Percentiles rank a stretch among this genome's conserved stretches.
These are phyloP conservation scores for Mikania micrantha DNA, from an alignment of 129 eudicot species.

Conservation along the genomic window DNA sequence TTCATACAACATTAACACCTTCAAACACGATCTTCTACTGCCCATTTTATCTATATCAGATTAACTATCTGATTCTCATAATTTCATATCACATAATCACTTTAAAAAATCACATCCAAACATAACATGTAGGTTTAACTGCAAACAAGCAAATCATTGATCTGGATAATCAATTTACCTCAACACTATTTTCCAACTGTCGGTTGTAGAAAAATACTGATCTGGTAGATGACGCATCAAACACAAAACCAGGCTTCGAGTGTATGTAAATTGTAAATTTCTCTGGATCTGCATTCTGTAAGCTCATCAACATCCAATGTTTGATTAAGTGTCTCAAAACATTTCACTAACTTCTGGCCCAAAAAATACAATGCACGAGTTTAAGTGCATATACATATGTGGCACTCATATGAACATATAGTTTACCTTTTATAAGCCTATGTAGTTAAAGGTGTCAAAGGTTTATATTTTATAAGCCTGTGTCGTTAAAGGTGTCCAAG, in stretches of 20 bases:
- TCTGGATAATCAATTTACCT: slow-evolving; percentile 25
- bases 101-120: not conserved
- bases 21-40: not conserved
- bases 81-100: not conserved
- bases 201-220: slow-evolving; percentile 39
- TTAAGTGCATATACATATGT: not conserved
- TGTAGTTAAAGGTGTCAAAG: too few species aligned
- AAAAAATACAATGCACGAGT: not conserved
- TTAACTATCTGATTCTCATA: not conserved
- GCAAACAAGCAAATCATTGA: not conserved
- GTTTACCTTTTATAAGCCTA: not conserved
- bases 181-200: slow-evolving; percentile 31
- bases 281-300: slow-evolving; percentile 49
- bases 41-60: not conserved
- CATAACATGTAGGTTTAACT: not conserved
- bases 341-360: not conserved
- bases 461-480: too few species aligned
- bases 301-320: slow-evolving; percentile 19
- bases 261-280: slow-evolving; percentile 44
- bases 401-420: not conserved
- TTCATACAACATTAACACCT: not conserved
- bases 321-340: slow-evolving; percentile 8
- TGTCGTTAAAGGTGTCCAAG: too few species aligned
- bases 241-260: slow-evolving; percentile 49
- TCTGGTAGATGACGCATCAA: slow-evolving; percentile 31